phyloP scores from a whole-genome alignment of 2,329 filamentous ascomycete species.

The Talaromyces piceae region DNA sequence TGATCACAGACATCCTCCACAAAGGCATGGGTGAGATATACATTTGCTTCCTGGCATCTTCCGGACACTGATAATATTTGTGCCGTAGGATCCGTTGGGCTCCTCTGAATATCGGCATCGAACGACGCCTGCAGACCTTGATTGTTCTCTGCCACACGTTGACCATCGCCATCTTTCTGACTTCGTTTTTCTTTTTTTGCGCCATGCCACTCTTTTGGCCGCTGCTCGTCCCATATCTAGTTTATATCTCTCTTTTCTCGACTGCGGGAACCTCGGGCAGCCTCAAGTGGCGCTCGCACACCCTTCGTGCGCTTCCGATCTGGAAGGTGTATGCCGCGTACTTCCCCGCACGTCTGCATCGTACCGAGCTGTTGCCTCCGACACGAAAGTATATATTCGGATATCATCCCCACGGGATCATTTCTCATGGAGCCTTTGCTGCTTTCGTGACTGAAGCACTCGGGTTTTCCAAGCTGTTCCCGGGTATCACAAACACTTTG shows the following conservation, averaged over 20 bases:
- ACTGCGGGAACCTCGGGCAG: slow-evolving; percentile 68
- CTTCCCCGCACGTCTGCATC: slow-evolving; percentile 82
- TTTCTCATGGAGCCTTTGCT: slow-evolving; percentile 89
- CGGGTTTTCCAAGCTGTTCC: slow-evolving; percentile 79
- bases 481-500: slow-evolving; percentile 88
- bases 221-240: slow-evolving; percentile 64
- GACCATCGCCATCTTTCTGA: slow-evolving; percentile 62
- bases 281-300: slow-evolving; percentile 65
- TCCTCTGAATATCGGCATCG: slow-evolving; percentile 65
- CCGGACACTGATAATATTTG: neutral
- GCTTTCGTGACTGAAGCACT: slow-evolving; percentile 87
- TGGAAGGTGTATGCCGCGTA: slow-evolving; percentile 91
- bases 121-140: slow-evolving; percentile 67
- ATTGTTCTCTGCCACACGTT: slow-evolving; percentile 68
- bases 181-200: slow-evolving; percentile 83
- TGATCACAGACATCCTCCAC: neutral
- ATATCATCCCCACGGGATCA: slow-evolving; percentile 96
- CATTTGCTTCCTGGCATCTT: neutral
- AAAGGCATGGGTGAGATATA: slow-evolving; percentile 4
- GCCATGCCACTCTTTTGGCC: slow-evolving; percentile 92
- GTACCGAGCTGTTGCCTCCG: slow-evolving; percentile 68
- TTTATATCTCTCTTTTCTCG: slow-evolving; percentile 71
- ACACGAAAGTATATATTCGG: slow-evolving; percentile 93
- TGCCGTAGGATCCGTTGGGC: slow-evolving; percentile 67
- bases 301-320: slow-evolving; percentile 63